Evolutionary conservation across 2,329 filamentous ascomycete species (phyloP).

Genomic region (Aspergillus cejpii): DNA sequence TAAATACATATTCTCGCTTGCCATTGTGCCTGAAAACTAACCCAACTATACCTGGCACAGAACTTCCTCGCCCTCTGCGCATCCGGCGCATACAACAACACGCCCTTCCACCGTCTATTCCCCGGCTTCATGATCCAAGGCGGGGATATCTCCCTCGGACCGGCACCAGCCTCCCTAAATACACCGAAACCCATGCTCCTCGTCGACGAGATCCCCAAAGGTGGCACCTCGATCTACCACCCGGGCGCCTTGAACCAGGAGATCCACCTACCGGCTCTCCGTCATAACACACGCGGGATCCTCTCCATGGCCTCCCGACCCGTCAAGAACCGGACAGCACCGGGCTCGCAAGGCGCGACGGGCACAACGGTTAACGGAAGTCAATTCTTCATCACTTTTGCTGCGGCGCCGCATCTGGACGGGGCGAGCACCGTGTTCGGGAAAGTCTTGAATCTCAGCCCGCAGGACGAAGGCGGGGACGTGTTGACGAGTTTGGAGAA

Average conservation of each 20-base stretch:
- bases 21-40: conserved; percentile 3
- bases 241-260: conserved; percentile 54
- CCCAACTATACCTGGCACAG: conserved; percentile 21
- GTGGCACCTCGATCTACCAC: conserved; percentile 51
- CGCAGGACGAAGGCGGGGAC: conserved; percentile 42
- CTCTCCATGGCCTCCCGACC: conserved; percentile 54
- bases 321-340: conserved; percentile 41
- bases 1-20: background rate
- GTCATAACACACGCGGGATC: conserved; percentile 53
- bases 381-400: conserved; percentile 60
- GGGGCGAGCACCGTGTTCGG: conserved; percentile 63
- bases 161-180: conserved; percentile 37
- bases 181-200: conserved; percentile 39
- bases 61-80: conserved; percentile 63
- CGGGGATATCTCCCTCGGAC: conserved; percentile 47
- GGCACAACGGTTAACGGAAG: conserved; percentile 47
- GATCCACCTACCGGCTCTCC: conserved; percentile 50
- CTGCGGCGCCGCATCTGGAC: conserved; percentile 56
- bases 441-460: conserved; percentile 46
- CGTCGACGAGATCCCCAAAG: conserved; percentile 47
- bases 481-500: conserved; percentile 49
- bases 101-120: conserved; percentile 58
- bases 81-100: conserved; percentile 53
- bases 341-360: conserved; percentile 40
- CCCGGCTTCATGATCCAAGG: conserved; percentile 60